Evolutionary conservation across 75 land plant genomes (phyloP).

Genomic region (Chamaecyparis obtusa): DNA sequence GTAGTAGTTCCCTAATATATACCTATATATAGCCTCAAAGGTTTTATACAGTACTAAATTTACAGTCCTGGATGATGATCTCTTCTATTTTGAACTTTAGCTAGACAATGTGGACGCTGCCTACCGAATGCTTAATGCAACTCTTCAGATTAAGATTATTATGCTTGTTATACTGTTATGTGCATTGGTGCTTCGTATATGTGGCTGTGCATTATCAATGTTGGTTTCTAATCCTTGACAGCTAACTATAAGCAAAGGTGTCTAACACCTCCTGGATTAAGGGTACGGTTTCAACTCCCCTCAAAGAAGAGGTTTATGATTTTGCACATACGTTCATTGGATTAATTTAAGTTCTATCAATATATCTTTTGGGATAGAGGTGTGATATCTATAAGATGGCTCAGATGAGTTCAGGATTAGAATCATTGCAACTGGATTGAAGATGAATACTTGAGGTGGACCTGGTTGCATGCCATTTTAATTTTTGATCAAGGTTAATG

Average conservation of each 20-base stretch:
- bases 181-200: neutral
- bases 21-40: neutral
- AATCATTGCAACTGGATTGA: neutral
- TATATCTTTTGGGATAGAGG: neutral
- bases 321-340: neutral
- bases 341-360: neutral
- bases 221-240: conserved; percentile 11
- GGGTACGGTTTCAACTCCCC: conserved; percentile 1
- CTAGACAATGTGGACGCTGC: neutral
- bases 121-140: neutral
- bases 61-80: neutral
- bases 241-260: conserved; percentile 2
- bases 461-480: neutral
- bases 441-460: neutral
- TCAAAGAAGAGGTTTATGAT: neutral
- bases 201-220: neutral
- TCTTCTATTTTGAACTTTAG: neutral
- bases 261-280: conserved; percentile 3
- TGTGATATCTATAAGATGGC: neutral
- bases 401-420: neutral
- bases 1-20: neutral
- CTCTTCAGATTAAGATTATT: neutral
- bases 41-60: neutral
- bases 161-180: neutral
- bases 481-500: neutral